Evolutionary conservation across 257 asterid species (phyloP).

Genomic region (Plantago ovata): DNA sequence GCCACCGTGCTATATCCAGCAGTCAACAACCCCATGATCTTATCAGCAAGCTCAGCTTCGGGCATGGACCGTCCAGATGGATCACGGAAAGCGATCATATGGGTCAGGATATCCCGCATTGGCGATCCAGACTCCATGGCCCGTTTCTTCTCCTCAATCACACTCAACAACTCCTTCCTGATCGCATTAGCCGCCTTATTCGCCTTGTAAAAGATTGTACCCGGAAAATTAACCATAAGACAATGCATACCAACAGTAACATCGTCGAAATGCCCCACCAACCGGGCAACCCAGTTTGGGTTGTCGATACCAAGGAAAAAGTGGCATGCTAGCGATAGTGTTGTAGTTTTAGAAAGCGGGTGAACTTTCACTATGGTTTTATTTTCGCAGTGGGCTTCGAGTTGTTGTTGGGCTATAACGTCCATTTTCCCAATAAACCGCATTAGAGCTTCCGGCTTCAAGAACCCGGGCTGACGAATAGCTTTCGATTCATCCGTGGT

Average conservation of each 20-base stretch:
- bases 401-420: constrained; percentile 25
- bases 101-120: constrained; percentile 34
- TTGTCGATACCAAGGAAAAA: constrained; percentile 50
- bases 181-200: constrained; percentile 55
- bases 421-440: constrained; percentile 51
- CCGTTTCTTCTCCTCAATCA: constrained; percentile 53
- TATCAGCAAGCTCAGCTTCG: constrained; percentile 62
- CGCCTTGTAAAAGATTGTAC: constrained; percentile 47
- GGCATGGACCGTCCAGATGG: constrained; percentile 40
- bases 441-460: constrained; percentile 59
- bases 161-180: constrained; percentile 43
- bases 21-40: constrained; percentile 59
- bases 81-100: constrained; percentile 46
- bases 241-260: constrained; percentile 57
- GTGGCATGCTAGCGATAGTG: constrained; percentile 48
- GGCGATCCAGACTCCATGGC: constrained; percentile 31
- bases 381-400: constrained; percentile 33
- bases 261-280: constrained; percentile 48
- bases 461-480: constrained; percentile 61
- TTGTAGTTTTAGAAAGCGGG: constrained; percentile 47
- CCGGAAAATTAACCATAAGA: constrained; percentile 45
- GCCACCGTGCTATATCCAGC: constrained; percentile 81
- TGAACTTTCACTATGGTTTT: constrained; percentile 29
- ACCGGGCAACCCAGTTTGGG: constrained; percentile 39
- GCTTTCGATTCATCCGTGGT: constrained; percentile 26